Conservation (phyloP, 2,329 filamentous ascomycete species). For the Aureobasidium uvarum region DNA sequence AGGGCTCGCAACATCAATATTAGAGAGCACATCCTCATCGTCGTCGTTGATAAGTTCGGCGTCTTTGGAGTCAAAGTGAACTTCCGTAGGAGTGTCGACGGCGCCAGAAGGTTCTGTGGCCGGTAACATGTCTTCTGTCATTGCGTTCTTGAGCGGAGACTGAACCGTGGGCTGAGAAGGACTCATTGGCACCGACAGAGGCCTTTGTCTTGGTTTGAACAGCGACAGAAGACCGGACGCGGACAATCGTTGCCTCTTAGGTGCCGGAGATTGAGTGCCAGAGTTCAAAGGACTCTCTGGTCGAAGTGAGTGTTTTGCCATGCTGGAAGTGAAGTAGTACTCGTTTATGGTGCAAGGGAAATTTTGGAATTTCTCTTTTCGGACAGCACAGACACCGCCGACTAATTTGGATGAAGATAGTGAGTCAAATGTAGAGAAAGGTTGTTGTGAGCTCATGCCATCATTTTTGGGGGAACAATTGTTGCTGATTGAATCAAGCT, state of each 20-base stretch:
- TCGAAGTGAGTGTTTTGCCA: constrained; percentile 5
- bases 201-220: constrained; percentile 23
- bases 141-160: neutral
- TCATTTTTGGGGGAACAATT: neutral
- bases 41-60: neutral
- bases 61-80: neutral
- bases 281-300: neutral
- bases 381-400: neutral
- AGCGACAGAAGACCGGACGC: constrained; percentile 21
- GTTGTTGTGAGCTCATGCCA: constrained; percentile 17
- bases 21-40: constrained; percentile 19
- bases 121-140: neutral
- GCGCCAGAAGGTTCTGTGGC: neutral
- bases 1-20: constrained; percentile 15
- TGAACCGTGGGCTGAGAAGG: neutral
- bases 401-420: neutral
- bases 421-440: constrained; percentile 11
- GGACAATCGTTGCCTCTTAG: constrained; percentile 12
- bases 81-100: neutral
- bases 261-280: neutral
- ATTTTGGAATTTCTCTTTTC: neutral
- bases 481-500: constrained; percentile 2
- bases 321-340: neutral
- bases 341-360: neutral
- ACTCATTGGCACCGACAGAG: neutral